These are phyloP conservation scores for Oxytropis ochrocephala DNA, from an alignment of 306 rosid species.

Conservation along the genomic window DNA sequence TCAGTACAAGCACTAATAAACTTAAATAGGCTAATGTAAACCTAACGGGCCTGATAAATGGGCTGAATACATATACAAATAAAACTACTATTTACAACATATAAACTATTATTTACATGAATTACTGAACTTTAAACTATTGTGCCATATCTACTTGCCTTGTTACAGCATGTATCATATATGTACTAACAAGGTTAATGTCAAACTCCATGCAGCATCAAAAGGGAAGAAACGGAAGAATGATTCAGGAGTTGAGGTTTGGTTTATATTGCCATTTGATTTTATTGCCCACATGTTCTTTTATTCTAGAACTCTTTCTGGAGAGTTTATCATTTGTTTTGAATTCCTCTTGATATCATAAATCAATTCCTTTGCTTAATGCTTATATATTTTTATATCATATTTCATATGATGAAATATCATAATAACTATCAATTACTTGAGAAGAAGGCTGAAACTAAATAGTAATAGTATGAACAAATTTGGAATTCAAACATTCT, in stretches of 20 bases:
- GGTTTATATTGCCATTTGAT: slow-evolving; percentile 31
- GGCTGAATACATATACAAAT: too few relatives aligned
- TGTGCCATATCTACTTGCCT: neutral
- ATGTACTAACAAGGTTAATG: slow-evolving; percentile 16
- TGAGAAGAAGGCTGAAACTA: neutral
- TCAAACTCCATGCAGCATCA: slow-evolving; percentile 45
- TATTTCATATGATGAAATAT: neutral
- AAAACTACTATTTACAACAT: too few relatives aligned
- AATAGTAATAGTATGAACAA: slow-evolving; percentile 1
- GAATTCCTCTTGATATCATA: neutral
- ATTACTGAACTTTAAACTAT: neutral
- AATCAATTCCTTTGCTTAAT: slow-evolving; percentile 2
- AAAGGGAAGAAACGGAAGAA: slow-evolving; percentile 80
- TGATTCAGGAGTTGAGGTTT: slow-evolving; percentile 70
- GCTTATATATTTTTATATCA: slow-evolving; percentile 1
- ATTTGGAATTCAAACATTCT: neutral
- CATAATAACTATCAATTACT: neutral
- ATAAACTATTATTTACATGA: too few relatives aligned
- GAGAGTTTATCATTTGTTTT: neutral
- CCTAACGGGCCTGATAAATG: too few relatives aligned
- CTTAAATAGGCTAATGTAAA: too few relatives aligned
- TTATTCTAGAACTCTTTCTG: neutral
- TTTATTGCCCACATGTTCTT: neutral
- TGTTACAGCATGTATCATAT: neutral
- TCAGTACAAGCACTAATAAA: too few relatives aligned